Conservation (phyloP, 805 yeast genomes). For the Yamadazyma endophytica region DNA sequence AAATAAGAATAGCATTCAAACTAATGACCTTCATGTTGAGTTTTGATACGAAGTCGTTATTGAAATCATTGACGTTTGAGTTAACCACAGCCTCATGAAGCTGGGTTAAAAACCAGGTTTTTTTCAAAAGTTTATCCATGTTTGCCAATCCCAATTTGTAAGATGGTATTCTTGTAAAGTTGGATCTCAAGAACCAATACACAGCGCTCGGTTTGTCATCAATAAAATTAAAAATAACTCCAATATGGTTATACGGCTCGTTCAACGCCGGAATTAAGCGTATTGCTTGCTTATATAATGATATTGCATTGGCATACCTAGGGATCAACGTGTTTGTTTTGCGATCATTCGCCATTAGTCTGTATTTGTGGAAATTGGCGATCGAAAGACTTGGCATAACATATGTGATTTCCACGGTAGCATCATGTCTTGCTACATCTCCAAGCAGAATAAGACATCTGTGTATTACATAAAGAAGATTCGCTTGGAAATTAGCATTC, state of each 20-base stretch:
- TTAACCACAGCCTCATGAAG: conserved; percentile 16
- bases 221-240: conserved; percentile 37
- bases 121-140: conserved; percentile 34
- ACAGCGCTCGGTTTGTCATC: conserved; percentile 46
- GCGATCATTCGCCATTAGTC: conserved; percentile 27
- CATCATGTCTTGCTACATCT: conserved; percentile 54
- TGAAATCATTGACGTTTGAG: conserved; percentile 5
- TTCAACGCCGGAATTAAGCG: conserved; percentile 62
- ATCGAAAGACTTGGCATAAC: conserved; percentile 29
- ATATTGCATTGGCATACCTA: conserved; percentile 21
- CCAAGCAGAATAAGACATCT: conserved; percentile 53
- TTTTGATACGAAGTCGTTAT: conserved; percentile 2
- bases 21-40: conserved; percentile 12
- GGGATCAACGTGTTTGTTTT: conserved; percentile 34
- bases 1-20: conserved; percentile 23
- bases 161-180: conserved; percentile 47
- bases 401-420: conserved; percentile 44
- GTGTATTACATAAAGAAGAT: conserved; percentile 41
- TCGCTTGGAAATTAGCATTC: conserved; percentile 21
- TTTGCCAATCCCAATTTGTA: conserved; percentile 45
- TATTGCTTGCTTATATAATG: conserved; percentile 48
- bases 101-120: conserved; percentile 28
- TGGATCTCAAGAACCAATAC: conserved; percentile 54
- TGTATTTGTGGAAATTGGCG: conserved; percentile 24
- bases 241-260: conserved; percentile 61